Percentiles rank a stretch among this genome's conserved stretches.
These are phyloP conservation scores for Camellia japonica DNA, from an alignment of 148 eudicot species.

Conservation along the genomic window DNA sequence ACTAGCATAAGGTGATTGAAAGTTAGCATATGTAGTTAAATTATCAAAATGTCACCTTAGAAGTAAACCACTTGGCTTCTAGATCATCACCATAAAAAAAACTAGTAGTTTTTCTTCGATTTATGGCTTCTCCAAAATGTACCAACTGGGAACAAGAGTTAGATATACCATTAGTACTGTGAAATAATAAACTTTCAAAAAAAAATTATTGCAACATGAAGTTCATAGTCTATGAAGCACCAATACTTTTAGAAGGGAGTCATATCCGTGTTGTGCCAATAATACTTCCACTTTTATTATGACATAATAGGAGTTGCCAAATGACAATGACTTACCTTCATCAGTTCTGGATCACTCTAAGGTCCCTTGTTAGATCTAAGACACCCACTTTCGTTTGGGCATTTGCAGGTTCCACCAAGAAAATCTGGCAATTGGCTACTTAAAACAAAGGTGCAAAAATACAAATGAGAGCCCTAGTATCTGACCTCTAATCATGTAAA, in stretches of 20 bases:
- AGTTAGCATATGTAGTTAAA: neutral
- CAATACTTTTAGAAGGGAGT: too few species aligned
- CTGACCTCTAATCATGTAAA: neutral
- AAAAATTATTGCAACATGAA: conserved; percentile 10
- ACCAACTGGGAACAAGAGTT: conserved; percentile 56
- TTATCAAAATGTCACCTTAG: conserved; percentile 46
- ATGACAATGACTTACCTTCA: conserved; percentile 57
- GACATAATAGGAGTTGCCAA: neutral
- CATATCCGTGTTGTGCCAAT: too few species aligned
- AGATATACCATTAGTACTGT: neutral
- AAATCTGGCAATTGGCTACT: conserved; percentile 91
- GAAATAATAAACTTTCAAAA: neutral
- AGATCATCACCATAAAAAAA: conserved; percentile 64
- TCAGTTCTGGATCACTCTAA: conserved; percentile 85
- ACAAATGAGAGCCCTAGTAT: conserved; percentile 7
- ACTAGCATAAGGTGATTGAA: neutral
- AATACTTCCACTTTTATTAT: neutral
- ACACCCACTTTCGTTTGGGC: conserved; percentile 77
- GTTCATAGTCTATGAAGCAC: neutral
- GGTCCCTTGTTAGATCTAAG: conserved; percentile 90
- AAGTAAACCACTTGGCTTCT: conserved; percentile 48
- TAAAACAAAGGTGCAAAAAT: conserved; percentile 12
- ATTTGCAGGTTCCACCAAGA: conserved; percentile 86
- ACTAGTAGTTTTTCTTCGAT: conserved; percentile 50
- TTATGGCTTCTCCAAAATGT: conserved; percentile 52